phyloP scores from a whole-genome alignment of 2,329 filamentous ascomycete genomes.

The Fusarium beomiforme region DNA sequence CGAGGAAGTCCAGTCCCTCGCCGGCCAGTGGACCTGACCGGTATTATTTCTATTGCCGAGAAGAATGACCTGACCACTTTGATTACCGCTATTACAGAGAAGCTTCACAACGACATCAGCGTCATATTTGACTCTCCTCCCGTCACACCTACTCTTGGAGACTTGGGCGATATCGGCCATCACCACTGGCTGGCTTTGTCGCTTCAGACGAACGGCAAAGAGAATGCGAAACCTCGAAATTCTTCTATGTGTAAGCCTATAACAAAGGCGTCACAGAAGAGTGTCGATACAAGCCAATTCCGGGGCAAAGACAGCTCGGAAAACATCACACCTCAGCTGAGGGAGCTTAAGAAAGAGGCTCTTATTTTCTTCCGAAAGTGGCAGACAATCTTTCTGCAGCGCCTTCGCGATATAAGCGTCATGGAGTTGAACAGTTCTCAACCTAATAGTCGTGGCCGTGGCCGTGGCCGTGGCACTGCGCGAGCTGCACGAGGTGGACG shows the following conservation, averaged over 20 bases:
- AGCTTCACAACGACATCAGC: constrained; percentile 63
- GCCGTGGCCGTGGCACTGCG: constrained; percentile 49
- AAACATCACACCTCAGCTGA: constrained; percentile 57
- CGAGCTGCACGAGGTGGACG: constrained; percentile 44
- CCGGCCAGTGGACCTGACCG: constrained; percentile 62
- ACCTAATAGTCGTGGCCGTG: constrained; percentile 48
- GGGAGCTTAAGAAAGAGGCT: constrained; percentile 75
- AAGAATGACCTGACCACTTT: constrained; percentile 63
- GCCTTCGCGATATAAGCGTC: constrained; percentile 74
- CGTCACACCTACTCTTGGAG: constrained; percentile 45
- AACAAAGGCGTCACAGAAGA: constrained; percentile 29
- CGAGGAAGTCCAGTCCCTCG: constrained; percentile 49
- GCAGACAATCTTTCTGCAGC: constrained; percentile 74
- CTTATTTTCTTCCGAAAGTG: constrained; percentile 82
- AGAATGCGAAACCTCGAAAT: constrained; percentile 18
- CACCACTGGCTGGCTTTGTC: constrained; percentile 51
- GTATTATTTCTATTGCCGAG: constrained; percentile 58
- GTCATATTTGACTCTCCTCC: constrained; percentile 62
- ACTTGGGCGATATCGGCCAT: constrained; percentile 45
- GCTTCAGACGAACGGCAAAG: constrained; percentile 44
- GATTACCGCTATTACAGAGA: constrained; percentile 62
- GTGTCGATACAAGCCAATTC: constrained; percentile 43
- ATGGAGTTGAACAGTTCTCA: constrained; percentile 50
- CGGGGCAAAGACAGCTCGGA: constrained; percentile 48
- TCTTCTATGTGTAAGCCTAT: constrained; percentile 7